phyloP scores from a whole-genome alignment of 345 rosid species.

The Triadica sebifera region DNA sequence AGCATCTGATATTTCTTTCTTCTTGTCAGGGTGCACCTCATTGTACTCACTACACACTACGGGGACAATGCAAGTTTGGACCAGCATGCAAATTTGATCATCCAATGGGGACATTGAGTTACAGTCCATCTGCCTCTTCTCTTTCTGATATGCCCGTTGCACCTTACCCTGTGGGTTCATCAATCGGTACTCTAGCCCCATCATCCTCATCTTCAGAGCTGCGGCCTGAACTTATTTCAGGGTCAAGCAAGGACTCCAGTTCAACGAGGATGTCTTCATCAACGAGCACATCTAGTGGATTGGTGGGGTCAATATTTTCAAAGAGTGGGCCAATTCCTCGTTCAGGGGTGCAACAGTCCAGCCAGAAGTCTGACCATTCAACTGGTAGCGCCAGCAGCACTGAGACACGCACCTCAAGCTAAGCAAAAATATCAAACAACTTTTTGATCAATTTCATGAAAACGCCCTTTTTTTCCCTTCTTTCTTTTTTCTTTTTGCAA shows the following conservation, averaged over 20 bases:
- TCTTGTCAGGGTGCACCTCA: slow-evolving; percentile 23
- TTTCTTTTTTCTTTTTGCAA: slow-evolving; percentile 22
- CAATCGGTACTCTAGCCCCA: slow-evolving; percentile 60
- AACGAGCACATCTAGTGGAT: slow-evolving; percentile 39
- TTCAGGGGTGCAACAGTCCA: slow-evolving; percentile 38
- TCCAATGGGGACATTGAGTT: slow-evolving; percentile 54
- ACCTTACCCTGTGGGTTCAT: slow-evolving; percentile 70
- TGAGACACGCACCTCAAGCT: slow-evolving; percentile 31
- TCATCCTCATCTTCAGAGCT: slow-evolving; percentile 65
- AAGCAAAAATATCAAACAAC: slow-evolving; percentile 24
- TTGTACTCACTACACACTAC: slow-evolving; percentile 33
- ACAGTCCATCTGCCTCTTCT: slow-evolving; percentile 79
- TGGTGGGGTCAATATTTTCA: slow-evolving; percentile 39
- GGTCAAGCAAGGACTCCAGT: slow-evolving; percentile 48
- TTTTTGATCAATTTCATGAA: slow-evolving; percentile 36
- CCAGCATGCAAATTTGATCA: slow-evolving; percentile 65
- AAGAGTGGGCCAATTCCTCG: slow-evolving; percentile 33
- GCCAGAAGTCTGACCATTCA: slow-evolving; percentile 47
- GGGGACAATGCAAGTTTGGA: slow-evolving; percentile 38
- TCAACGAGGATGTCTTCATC: slow-evolving; percentile 48
- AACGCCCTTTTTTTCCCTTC: slow-evolving; percentile 7
- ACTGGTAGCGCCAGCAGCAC: slow-evolving; percentile 25
- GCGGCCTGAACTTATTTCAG: slow-evolving; percentile 54
- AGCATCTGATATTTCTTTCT: slow-evolving; percentile 13
- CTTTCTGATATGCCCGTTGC: slow-evolving; percentile 70